Percentiles rank a stretch among this genome's conserved stretches.
Evolutionary conservation across 140 eudicot species (phyloP).

Genomic region (Senecio squalidus): DNA sequence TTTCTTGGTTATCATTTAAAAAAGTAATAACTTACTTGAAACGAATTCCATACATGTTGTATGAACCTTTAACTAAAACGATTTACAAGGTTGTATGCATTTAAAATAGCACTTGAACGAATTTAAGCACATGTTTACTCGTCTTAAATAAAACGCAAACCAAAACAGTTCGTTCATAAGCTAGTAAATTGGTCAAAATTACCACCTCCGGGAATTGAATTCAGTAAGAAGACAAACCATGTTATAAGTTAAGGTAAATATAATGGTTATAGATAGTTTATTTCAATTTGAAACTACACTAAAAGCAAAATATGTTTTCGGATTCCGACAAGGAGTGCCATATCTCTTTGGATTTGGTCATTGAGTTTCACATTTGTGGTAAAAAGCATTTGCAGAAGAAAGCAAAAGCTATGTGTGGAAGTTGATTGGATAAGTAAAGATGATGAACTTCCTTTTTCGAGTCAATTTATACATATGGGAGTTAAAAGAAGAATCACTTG

Average conservation of each 20-base stretch:
- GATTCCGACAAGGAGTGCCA: constrained; percentile 21
- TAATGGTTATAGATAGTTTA: neutral
- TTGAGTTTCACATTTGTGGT: constrained; percentile 25
- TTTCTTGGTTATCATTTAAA: constrained; percentile 9
- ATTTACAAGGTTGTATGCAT: no score
- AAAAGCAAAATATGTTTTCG: constrained; percentile 12
- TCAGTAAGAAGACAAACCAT: no score
- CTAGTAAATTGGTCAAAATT: no score
- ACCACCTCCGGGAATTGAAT: no score
- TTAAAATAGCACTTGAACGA: no score
- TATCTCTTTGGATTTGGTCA: constrained; percentile 20
- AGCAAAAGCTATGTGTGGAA: constrained; percentile 26
- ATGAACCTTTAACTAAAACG: no score
- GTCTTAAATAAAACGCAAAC: no score
- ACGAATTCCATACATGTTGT: no score
- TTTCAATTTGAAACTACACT: neutral
- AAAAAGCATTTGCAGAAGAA: constrained; percentile 24
- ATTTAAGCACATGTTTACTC: no score
- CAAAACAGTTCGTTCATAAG: no score
- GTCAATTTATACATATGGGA: constrained; percentile 22
- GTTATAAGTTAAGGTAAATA: no score
- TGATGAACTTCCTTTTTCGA: constrained; percentile 10
- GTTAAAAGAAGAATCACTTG: constrained; percentile 18
- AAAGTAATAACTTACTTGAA: no score
- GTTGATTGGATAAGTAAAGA: constrained; percentile 31